phyloP scores from a whole-genome alignment of 2,329 filamentous ascomycete genomes.

The Bisporella sp. region DNA sequence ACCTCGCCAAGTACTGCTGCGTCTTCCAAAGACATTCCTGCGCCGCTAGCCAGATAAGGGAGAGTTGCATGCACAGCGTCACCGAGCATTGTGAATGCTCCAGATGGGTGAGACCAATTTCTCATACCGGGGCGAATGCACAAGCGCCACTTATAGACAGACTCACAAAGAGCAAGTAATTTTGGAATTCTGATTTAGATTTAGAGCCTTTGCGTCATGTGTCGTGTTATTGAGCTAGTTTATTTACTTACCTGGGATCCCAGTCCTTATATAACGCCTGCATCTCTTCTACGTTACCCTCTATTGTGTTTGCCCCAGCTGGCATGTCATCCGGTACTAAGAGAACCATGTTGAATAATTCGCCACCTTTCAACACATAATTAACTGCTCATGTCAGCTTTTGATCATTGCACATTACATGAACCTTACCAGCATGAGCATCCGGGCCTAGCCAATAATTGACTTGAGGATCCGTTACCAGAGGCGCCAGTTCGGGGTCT shows the following conservation, averaged over 20 bases:
- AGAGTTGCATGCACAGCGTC: slow-evolving; percentile 59
- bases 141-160: slow-evolving; percentile 54
- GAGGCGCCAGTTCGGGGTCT: slow-evolving; percentile 33
- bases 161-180: slow-evolving; percentile 47
- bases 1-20: slow-evolving; percentile 50
- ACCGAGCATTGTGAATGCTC: slow-evolving; percentile 51
- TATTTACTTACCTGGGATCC: slow-evolving; percentile 27
- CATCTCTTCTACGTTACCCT: slow-evolving; percentile 35
- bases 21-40: slow-evolving; percentile 56
- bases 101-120: slow-evolving; percentile 50
- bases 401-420: background rate
- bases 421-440: slow-evolving; percentile 35
- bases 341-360: slow-evolving; percentile 39
- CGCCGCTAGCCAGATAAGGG: slow-evolving; percentile 50
- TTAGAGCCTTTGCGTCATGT: background rate
- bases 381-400: slow-evolving; percentile 26
- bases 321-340: slow-evolving; percentile 31
- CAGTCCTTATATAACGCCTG: slow-evolving; percentile 35
- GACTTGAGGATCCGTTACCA: slow-evolving; percentile 34
- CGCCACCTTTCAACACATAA: slow-evolving; percentile 37
- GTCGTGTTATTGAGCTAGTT: background rate
- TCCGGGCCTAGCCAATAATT: slow-evolving; percentile 41
- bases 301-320: slow-evolving; percentile 29
- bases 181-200: slow-evolving; percentile 36
- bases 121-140: slow-evolving; percentile 48